A percentile compares a stretch with the other conserved stretches of the same genome.
Evolutionary conservation across 768 basidiomycete genomes (phyloP).

Genomic region (Panaeolus papilionaceus): DNA sequence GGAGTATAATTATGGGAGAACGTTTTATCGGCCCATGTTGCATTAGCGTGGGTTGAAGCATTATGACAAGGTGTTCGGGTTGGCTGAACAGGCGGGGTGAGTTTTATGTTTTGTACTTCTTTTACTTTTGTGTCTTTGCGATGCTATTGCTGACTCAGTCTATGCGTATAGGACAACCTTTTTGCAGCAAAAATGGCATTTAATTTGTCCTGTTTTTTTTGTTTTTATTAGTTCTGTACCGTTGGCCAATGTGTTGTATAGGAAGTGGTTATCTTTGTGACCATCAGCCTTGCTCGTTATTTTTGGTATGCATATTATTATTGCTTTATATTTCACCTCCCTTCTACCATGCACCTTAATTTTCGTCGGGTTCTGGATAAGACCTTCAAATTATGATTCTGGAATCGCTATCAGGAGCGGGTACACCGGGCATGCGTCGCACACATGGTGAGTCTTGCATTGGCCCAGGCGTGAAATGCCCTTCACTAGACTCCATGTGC

Average conservation of each 20-base stretch:
- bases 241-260: constrained; percentile 72
- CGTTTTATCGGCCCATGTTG: constrained; percentile 94
- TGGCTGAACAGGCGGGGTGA: constrained; percentile 55
- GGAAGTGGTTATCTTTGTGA: constrained; percentile 82
- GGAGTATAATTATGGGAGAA: constrained; percentile 91
- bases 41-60: constrained; percentile 83
- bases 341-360: too few relatives aligned
- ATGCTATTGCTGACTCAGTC: too few relatives aligned
- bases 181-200: constrained; percentile 84
- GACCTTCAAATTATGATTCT: background rate
- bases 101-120: constrained; percentile 19
- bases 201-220: constrained; percentile 85
- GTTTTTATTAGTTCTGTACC: constrained; percentile 77
- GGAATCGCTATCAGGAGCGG: background rate
- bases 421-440: background rate
- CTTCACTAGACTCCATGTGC: background rate
- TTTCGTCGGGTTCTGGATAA: too few relatives aligned
- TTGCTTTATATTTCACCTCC: background rate
- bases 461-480: background rate
- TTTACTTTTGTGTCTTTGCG: too few relatives aligned
- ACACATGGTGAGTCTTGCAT: background rate
- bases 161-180: constrained; percentile 42
- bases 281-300: background rate
- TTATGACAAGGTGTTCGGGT: constrained; percentile 76
- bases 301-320: background rate